Evolutionary conservation across 23 red algal species (phyloP), one percentile per base, ranked within the genome.

Genomic region (Pyropia haitanensis): DNA sequence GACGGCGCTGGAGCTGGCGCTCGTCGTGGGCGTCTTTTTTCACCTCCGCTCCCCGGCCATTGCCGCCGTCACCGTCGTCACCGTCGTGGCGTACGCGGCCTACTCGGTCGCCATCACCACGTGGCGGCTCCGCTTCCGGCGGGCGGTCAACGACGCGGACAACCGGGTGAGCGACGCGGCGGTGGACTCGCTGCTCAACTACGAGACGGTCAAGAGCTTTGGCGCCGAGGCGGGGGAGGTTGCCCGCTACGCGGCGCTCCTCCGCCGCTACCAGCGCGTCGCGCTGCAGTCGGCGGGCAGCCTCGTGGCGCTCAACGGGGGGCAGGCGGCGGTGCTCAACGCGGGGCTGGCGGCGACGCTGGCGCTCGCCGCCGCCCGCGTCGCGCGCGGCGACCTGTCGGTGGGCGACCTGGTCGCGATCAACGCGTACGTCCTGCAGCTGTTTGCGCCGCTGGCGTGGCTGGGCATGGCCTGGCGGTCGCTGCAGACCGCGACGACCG

Each of bases 151-250:
- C 8, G 73, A 79, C 25, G 74, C 84, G 12, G 58, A 80, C 21
- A 95, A 85, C 56, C 63, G 53, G 3, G 79, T 83, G 18, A 77
- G 73, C 66, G 50, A 29, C 1, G 56, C 71, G 72, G 72, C 88
- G 33, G 68, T 75, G 18, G 88, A 94, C 28, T 76, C 71, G 17
- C 76, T 96, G 0, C 12, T 81, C 22, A 89, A 89, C 65, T 89
- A 61, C 23, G 86, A 98, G 58, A 91, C 80, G 29, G 85, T 98
- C 14, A 98, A 98, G 81, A 73, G 75, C 54, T 98, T 98, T 70
- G 82, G 77, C 33, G 74, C 83, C 64, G 85, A 90, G 69, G 13
- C 62, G 7, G 74, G 77, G 25, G 94, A 98, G 70, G 62, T 71
- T 2, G 22, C 49, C 7, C 51, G 63, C 1, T 98, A 91, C 62